A percentile compares a stretch with the other conserved stretches of the same genome.
phyloP scores from a whole-genome alignment of 345 rosid genomes.

The Cochlearia excelsa region DNA sequence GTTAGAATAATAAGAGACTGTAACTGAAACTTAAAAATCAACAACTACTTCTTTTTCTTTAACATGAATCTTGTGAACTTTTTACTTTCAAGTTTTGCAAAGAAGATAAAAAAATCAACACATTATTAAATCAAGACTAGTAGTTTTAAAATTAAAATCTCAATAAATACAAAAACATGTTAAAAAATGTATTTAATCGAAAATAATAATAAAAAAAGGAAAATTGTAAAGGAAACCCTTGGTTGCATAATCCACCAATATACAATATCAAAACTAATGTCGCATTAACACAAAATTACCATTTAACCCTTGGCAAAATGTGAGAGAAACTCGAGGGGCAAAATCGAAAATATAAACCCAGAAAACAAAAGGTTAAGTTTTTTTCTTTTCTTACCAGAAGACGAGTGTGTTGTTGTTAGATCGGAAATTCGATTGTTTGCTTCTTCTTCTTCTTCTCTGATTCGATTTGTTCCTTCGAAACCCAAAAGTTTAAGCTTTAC shows the following conservation, averaged over 20 bases:
- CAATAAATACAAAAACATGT: too few species aligned
- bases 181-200: too few species aligned
- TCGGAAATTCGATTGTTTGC: conserved; percentile 28
- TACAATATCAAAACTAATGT: conserved; percentile 19
- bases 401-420: conserved; percentile 29
- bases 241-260: conserved; percentile 26
- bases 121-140: too few species aligned
- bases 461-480: background rate
- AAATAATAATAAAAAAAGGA: background rate
- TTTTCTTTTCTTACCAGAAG: conserved; percentile 35
- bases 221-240: conserved; percentile 22
- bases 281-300: background rate
- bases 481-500: background rate
- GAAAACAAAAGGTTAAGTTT: conserved; percentile 33
- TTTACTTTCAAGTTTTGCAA: too few species aligned
- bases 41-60: too few species aligned
- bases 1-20: too few species aligned
- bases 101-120: too few species aligned
- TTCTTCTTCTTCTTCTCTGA: conserved; percentile 15
- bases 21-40: too few species aligned
- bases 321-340: conserved; percentile 25
- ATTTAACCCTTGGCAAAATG: conserved; percentile 3
- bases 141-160: too few species aligned
- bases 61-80: too few species aligned
- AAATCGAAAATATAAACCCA: conserved; percentile 22